phyloP scores from a whole-genome alignment of 768 basidiomycete species.

The Podaxis sp. region DNA sequence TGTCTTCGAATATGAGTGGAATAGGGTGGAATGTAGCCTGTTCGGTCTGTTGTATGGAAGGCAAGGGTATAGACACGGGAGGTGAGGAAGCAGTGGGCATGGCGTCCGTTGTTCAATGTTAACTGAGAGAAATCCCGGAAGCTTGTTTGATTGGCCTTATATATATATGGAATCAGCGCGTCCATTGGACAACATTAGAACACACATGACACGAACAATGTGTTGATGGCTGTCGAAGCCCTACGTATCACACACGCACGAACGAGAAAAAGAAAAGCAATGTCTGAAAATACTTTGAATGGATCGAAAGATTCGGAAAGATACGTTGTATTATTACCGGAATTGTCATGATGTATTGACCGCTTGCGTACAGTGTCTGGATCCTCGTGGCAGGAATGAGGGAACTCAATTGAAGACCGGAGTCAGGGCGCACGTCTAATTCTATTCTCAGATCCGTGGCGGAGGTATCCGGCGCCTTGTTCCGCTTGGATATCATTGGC shows the following conservation, averaged over 20 bases:
- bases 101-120: background rate
- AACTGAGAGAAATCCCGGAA: background rate
- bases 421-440: background rate
- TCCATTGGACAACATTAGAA: background rate
- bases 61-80: background rate
- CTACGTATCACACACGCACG: background rate
- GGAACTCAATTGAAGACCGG: constrained; percentile 2
- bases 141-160: background rate
- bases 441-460: background rate
- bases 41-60: background rate
- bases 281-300: background rate
- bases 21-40: background rate
- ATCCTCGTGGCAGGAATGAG: constrained; percentile 1
- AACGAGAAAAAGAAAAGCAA: background rate
- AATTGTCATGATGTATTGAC: background rate
- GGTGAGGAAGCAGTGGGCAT: background rate
- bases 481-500: background rate
- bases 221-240: background rate
- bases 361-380: background rate
- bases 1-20: constrained; percentile 1
- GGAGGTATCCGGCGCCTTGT: background rate
- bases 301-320: background rate
- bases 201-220: background rate
- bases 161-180: background rate
- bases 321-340: background rate